Evolutionary conservation across 2,329 filamentous ascomycete species (phyloP).

Genomic region (Magnaporthales sp.): DNA sequence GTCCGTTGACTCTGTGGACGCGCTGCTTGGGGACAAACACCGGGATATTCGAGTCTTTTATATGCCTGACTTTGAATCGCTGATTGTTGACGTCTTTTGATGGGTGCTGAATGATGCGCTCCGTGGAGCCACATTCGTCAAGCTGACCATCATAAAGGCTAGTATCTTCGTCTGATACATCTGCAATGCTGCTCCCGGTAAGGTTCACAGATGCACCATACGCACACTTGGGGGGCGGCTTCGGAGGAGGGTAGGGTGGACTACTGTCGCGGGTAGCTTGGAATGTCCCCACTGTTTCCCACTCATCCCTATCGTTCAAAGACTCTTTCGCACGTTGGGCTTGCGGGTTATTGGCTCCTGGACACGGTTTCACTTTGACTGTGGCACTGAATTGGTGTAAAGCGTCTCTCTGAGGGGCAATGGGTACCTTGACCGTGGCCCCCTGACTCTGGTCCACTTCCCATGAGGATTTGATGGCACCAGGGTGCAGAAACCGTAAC

Average conservation of each 20-base stretch:
- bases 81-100: constrained; percentile 7
- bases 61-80: constrained; percentile 9
- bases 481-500: neutral
- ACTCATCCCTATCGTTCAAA: constrained; percentile 25
- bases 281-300: constrained; percentile 27
- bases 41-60: constrained; percentile 16
- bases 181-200: constrained; percentile 33
- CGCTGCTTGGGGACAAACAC: constrained; percentile 21
- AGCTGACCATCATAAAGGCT: constrained; percentile 9
- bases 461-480: constrained; percentile 1
- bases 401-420: neutral
- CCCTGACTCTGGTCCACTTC: neutral
- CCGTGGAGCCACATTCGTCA: constrained; percentile 17
- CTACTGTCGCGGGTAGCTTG: constrained; percentile 13
- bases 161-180: constrained; percentile 28
- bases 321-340: neutral
- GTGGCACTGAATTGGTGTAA: neutral
- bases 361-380: neutral
- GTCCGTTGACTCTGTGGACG: constrained; percentile 22
- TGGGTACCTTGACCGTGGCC: constrained; percentile 1
- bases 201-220: constrained; percentile 6
- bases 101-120: constrained; percentile 18
- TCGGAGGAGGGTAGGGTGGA: neutral
- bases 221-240: neutral
- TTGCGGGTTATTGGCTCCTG: neutral